Base-by-base conservation (phyloP, 1,284 basidiomycete species). In the Leccinum angustisporum region DNA sequence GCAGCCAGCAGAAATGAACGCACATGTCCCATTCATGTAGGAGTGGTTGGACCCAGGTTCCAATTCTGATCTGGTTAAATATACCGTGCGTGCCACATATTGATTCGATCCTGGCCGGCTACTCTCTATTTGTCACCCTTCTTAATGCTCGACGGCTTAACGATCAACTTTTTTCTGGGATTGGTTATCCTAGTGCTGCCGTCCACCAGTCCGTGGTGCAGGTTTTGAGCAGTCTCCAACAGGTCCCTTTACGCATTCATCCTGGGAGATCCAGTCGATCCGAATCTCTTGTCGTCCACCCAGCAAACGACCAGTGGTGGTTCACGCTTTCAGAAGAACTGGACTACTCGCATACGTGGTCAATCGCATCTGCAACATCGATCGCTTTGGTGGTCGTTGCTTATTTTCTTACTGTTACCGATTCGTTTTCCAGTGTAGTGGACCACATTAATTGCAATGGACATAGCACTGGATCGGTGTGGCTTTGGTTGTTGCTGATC, bases 371-470 rank as follows among this genome's bases (percentile, higher is more conserved):
- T 0, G 76, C 71, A 3, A 71, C 75, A 9, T 78, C 76, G 5
- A 78, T 80, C 21, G 56, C 65, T 0, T 81, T 78, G 79, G 81
- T 81, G 1, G 56, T 78, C 31, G 62, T 81, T 13, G 80, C 81
- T 2, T 81, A 78, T 61, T 31, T 77, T 3, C 77, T 82, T 59
- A 80, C 76, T 1, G 69, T 81, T 9, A 66, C 75, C 16, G 74
- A 79, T 58, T 76, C 78, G 7, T 76, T 81, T 54, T 70, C 70
- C 5, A 68, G 68, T 30, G 58, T 75, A 6, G 53, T 53, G 2
- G 25, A 55, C 4, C 43, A 66, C 31, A 61, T 78, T 10, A 66
- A 75, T 31, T 69, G 71, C 2, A 74, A 67, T 18, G 80, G 78
- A 1, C 70, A 79, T 48, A 75, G 71, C 7, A 75, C 78, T 5